A percentile compares a stretch with the other conserved stretches of the same genome.
phyloP scores from a whole-genome alignment of 2,329 filamentous ascomycete species.

The Drechslerella coelobrocha region DNA sequence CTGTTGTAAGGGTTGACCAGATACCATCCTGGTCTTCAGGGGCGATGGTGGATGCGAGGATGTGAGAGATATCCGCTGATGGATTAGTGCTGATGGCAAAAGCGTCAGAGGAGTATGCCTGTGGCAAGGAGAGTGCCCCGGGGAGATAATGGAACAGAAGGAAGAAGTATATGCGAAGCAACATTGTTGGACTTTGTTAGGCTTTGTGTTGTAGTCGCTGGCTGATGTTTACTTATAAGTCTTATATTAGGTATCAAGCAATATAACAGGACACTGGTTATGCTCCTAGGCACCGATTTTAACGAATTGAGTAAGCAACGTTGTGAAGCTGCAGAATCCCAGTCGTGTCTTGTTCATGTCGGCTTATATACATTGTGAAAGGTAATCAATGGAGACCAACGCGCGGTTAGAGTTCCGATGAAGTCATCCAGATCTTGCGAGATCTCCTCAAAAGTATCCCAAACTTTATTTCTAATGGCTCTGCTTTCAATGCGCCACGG shows the following conservation, averaged over 20 bases:
- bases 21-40: constrained; percentile 17
- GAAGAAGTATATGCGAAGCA: background rate
- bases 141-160: constrained; percentile 4
- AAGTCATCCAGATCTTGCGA: constrained; percentile 23
- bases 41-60: constrained; percentile 10
- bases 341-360: too few relatives aligned
- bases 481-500: constrained; percentile 20
- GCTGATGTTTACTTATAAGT: too few relatives aligned
- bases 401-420: background rate
- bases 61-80: constrained; percentile 13
- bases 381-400: background rate
- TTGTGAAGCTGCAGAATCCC: too few relatives aligned
- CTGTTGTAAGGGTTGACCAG: constrained; percentile 19
- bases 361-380: background rate
- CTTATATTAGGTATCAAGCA: too few relatives aligned
- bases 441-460: constrained; percentile 21
- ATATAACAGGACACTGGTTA: too few relatives aligned
- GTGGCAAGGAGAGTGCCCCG: constrained; percentile 15
- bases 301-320: too few relatives aligned
- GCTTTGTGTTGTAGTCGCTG: constrained; percentile 15
- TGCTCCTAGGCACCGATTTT: too few relatives aligned
- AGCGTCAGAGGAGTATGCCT: constrained; percentile 20
- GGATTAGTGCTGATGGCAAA: constrained; percentile 11
- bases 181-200: constrained; percentile 34
- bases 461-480: constrained; percentile 2